phyloP scores from a whole-genome alignment of 108 stramenopile genomes.

The Pseudonitzschia delicatissima region DNA sequence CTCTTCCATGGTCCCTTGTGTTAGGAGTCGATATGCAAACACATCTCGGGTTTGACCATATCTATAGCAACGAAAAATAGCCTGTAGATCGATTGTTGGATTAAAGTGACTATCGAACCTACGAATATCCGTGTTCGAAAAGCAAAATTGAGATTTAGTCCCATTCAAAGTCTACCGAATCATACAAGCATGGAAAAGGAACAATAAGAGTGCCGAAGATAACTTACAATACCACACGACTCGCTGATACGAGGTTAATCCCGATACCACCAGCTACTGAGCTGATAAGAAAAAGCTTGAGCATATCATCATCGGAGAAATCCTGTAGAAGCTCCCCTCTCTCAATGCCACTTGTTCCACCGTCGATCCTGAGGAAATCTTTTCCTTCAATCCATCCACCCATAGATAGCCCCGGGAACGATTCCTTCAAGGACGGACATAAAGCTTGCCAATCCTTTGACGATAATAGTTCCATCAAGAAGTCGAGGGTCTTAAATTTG shows the following conservation, averaged over 20 bases:
- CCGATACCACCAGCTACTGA: conserved; percentile 28
- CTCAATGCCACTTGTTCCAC: conserved; percentile 44
- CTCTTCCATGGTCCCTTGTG: conserved; percentile 77
- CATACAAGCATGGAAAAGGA: conserved; percentile 19
- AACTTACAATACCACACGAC: conserved; percentile 19
- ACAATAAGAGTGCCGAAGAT: conserved; percentile 39
- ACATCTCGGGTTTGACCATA: conserved; percentile 68
- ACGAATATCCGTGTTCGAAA: neutral
- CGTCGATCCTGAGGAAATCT: conserved; percentile 78
- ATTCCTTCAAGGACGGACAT: conserved; percentile 21
- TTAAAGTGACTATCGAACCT: conserved; percentile 65
- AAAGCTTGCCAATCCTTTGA: conserved; percentile 48
- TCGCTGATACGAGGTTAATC: conserved; percentile 24
- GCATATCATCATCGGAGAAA: conserved; percentile 25
- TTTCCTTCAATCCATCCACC: conserved; percentile 53
- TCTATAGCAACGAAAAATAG: conserved; percentile 65
- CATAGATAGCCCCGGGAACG: conserved; percentile 26
- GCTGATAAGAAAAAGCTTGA: conserved; percentile 30
- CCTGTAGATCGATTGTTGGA: conserved; percentile 56
- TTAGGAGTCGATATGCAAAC: conserved; percentile 68
- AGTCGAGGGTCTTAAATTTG: conserved; percentile 45
- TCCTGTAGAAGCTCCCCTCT: conserved; percentile 55
- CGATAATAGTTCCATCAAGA: conserved; percentile 49
- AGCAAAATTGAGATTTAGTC: conserved; percentile 37
- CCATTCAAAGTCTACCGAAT: neutral